Base-by-base conservation (phyloP, 805 yeast species). In the Candida montana region DNA sequence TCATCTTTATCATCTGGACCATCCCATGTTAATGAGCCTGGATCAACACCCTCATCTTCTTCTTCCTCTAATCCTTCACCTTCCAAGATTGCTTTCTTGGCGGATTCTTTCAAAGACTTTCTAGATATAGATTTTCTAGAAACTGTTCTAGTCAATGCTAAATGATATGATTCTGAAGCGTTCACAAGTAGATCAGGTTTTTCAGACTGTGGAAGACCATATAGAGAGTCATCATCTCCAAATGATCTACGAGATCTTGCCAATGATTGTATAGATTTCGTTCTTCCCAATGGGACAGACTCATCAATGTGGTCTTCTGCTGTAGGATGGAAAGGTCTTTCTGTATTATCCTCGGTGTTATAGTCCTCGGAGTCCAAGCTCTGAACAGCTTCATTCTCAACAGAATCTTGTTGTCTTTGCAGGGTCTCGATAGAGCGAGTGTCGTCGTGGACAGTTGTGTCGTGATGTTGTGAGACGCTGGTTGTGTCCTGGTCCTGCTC, bases 1-100 rank as follows among this genome's bases (percentile, higher is more conserved):
- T 81, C 76, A 21, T 57, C 85, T 37, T 66, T 68, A 56, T 83
- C 90, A 24, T 63, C 69, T 1, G 79, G 79, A 1, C 69, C 62
- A 51, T 83, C 90, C 84, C 86, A 83, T 19, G 68, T 72, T 43
- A 75, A 53, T 4, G 61, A 48, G 20, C 56, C 50, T 3, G 75
- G 69, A 41, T 70, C 73, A 13, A 67, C 55, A 8, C 53, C 61
- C 16, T 53, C 49, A 10, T 48, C 54, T 10, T 53, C 56, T 24
- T 34, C 37, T 24, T 16, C 57, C 5, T 52, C 60, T 16, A 51
- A 48, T 10, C 47, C 54, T 13, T 54, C 56, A 9, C 40, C 52
- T 15, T 42, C 35, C 7, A 40, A 29, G n/a, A 37, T 16, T 10
- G 39, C 26, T 9, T 34, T 35, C 27, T 37, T 24, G 18, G 47